Conservation (phyloP, 495 filamentous ascomycete species). For the Aspergillus sparsus region DNA sequence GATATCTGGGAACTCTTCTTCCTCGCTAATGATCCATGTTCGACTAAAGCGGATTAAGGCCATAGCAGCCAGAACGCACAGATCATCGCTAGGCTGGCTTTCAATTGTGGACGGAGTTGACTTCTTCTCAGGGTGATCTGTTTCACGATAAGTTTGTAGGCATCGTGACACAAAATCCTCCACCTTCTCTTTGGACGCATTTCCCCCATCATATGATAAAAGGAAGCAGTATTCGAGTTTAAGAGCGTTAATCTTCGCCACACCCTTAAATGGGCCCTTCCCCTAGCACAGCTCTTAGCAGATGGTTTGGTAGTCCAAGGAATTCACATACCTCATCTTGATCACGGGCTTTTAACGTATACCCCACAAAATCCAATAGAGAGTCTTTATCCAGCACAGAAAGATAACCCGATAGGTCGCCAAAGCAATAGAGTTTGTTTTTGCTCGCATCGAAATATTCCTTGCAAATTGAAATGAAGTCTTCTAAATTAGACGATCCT, state of each 20-base stretch:
- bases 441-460: slow-evolving; percentile 53
- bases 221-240: slow-evolving; percentile 59
- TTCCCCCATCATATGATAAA: slow-evolving; percentile 43
- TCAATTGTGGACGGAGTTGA: slow-evolving; percentile 46
- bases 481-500: slow-evolving; percentile 35
- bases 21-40: slow-evolving; percentile 21
- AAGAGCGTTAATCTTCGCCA: slow-evolving; percentile 53
- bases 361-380: slow-evolving; percentile 42
- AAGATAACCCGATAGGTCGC: slow-evolving; percentile 52
- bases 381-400: slow-evolving; percentile 38
- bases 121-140: slow-evolving; percentile 22
- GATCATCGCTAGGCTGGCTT: slow-evolving; percentile 58
- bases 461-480: slow-evolving; percentile 44
- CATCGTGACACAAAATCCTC: slow-evolving; percentile 51
- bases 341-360: slow-evolving; percentile 28
- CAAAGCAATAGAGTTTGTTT: slow-evolving; percentile 55
- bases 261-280: slow-evolving; percentile 25
- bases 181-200: slow-evolving; percentile 32
- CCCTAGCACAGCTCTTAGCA: slow-evolving; percentile 22
- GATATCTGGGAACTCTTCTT: slow-evolving; percentile 31
- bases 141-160: slow-evolving; percentile 45
- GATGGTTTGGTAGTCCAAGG: background rate
- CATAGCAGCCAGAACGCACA: slow-evolving; percentile 59
- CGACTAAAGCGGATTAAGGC: slow-evolving; percentile 47
- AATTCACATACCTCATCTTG: slow-evolving; percentile 36